Evolutionary conservation across 805 yeast species (phyloP).

Genomic region (Candida awuae): DNA sequence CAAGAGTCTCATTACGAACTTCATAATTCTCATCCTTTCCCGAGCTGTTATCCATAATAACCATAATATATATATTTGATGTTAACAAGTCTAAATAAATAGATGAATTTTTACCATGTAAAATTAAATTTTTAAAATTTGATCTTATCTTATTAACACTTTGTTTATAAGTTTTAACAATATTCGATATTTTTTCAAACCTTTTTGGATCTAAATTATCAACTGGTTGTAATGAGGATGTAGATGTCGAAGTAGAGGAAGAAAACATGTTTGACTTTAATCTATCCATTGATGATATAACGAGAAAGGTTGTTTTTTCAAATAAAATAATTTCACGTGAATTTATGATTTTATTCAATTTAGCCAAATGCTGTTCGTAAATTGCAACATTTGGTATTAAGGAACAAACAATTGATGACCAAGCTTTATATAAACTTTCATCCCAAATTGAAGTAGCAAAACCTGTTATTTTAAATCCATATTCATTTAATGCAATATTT

Average conservation of each 20-base stretch:
- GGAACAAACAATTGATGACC: conserved; percentile 94
- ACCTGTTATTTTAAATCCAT: conserved; percentile 59
- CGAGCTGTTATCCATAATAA: conserved; percentile 25
- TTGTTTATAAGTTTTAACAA: conserved; percentile 90
- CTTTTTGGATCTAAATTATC: conserved; percentile 71
- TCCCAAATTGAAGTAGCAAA: conserved; percentile 98
- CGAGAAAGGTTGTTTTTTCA: conserved; percentile 87
- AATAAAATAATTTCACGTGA: conserved; percentile 88
- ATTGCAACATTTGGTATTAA: conserved; percentile 84
- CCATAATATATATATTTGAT: conserved; percentile 32
- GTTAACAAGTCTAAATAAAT: conserved; percentile 30
- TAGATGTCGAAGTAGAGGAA: too few species aligned
- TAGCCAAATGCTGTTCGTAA: conserved; percentile 67
- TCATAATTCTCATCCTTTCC: conserved; percentile 13
- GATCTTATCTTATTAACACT: conserved; percentile 82
- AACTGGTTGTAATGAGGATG: conserved; percentile 5
- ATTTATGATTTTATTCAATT: conserved; percentile 63
- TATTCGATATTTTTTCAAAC: conserved; percentile 88
- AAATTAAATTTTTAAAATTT: conserved; percentile 67
- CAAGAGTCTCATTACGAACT: conserved; percentile 28
- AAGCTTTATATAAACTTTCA: conserved; percentile 89
- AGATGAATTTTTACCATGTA: conserved; percentile 43
- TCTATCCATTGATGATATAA: conserved; percentile 52
- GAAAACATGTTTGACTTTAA: conserved; percentile 13
- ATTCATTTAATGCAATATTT: conserved; percentile 58